Base-by-base conservation (phyloP, 768 basidiomycete species). In the Phanerodontia chrysosporium region DNA sequence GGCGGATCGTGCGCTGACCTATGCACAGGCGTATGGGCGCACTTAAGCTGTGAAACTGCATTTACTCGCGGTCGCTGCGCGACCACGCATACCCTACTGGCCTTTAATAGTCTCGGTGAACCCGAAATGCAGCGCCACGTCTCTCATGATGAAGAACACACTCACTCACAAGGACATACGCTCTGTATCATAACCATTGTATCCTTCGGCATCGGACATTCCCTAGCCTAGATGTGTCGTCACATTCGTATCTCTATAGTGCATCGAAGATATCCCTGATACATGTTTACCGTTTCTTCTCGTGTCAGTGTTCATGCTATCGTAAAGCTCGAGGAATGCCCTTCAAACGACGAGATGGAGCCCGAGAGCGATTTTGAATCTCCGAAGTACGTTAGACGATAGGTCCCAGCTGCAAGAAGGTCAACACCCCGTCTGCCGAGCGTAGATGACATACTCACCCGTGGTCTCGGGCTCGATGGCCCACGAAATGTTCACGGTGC, bases 301-400 rank as follows among this genome's bases (percentile, higher is more conserved):
- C n/a, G n/a, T n/a, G n/a, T n/a, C n/a, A n/a, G n/a, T n/a, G n/a
- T 42, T 53, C 52, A 53, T 21, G 56, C 32, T 39, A 90, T 71
- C 2, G 79, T 85, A 71, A 91, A 91, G 51, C 74, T 78, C 24
- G 81, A 80, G 0, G 88, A 89, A 18, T 72, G 72, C 21, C 85
- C 85, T 25, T 77, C 78, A 71, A 92, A 91, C 0, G 86, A 66
- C 13, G 76, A 77, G 59, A 90, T 85, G 28, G 76, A 72, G 7
- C 90, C 88, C 51, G 84, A 73, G 46, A 87, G 69, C 1, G 83
- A 77, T 73, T 91, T 92, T n/a, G 83, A 82, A 69, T 92, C 89
- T 9, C 89, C 90, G 61, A 82, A 84, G 70, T 92, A 92, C 51
- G 69, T 73, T 28, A 92, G 70, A 27, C 86, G 86, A 72, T 91